Conservation (phyloP, 2,329 filamentous ascomycete genomes). For the Thielaviopsis punctulata region DNA sequence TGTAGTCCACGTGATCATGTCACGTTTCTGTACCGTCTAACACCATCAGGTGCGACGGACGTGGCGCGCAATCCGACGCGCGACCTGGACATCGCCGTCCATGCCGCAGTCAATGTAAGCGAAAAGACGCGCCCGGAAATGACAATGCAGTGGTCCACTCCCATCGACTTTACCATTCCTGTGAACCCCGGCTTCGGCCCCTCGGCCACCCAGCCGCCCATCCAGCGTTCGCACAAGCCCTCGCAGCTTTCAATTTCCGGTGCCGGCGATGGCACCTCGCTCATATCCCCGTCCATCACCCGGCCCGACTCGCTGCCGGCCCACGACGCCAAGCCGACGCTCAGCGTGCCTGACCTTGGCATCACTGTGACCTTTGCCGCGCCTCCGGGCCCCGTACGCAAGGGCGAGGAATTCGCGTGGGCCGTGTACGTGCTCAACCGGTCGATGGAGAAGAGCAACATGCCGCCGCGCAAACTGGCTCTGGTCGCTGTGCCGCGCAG, state of each 20-base stretch:
- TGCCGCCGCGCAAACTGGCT: slow-evolving; percentile 45
- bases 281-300: slow-evolving; percentile 37
- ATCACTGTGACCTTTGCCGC: slow-evolving; percentile 60
- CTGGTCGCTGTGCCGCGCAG: slow-evolving; percentile 50
- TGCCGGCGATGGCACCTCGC: slow-evolving; percentile 32
- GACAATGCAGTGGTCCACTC: slow-evolving; percentile 49
- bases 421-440: slow-evolving; percentile 62
- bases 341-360: slow-evolving; percentile 40
- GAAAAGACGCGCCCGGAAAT: slow-evolving; percentile 42
- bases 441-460: slow-evolving; percentile 27
- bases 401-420: slow-evolving; percentile 55
- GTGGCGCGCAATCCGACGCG: slow-evolving; percentile 29
- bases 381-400: slow-evolving; percentile 35
- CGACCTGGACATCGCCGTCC: slow-evolving; percentile 42
- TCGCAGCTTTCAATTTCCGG: slow-evolving; percentile 45
- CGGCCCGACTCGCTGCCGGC: slow-evolving; percentile 43
- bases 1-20: slow-evolving; percentile 59
- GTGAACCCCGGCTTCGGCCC: slow-evolving; percentile 46
- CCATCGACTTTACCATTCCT: slow-evolving; percentile 50
- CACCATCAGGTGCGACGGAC: slow-evolving; percentile 30
- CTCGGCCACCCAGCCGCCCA: slow-evolving; percentile 35
- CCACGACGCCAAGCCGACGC: slow-evolving; percentile 29
- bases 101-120: slow-evolving; percentile 39
- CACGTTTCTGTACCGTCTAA: slow-evolving; percentile 54
- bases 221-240: slow-evolving; percentile 43